Conservation (phyloP, 306 rosid species). For the Rubus parviflorus region DNA sequence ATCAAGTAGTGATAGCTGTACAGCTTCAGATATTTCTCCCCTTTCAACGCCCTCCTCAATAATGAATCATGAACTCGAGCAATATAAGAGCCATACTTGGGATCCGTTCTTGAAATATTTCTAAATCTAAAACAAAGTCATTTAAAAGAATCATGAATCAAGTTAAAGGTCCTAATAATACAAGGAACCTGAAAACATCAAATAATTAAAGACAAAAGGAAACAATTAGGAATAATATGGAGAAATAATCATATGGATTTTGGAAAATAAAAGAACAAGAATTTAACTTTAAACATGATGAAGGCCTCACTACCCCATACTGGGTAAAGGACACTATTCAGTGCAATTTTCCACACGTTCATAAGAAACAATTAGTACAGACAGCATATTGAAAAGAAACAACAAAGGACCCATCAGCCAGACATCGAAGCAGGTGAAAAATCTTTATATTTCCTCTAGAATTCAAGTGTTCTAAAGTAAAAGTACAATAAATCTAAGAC, state of each 20-base stretch:
- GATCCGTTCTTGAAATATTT: constrained; percentile 58
- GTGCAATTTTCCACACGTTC: constrained; percentile 12
- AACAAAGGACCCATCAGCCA: constrained; percentile 9
- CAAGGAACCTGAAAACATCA: constrained; percentile 12
- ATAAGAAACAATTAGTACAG: constrained; percentile 8
- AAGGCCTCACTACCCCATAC: neutral
- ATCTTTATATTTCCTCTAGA: neutral
- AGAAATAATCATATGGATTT: neutral
- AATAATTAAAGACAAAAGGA: constrained; percentile 3
- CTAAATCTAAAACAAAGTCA: constrained; percentile 27
- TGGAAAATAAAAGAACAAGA: neutral
- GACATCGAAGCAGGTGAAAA: neutral
- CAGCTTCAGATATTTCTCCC: constrained; percentile 89
- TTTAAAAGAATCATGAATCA: constrained; percentile 21
- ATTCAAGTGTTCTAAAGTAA: neutral
- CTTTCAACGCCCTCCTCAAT: constrained; percentile 72
- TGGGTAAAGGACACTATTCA: neutral
- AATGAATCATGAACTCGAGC: constrained; percentile 84
- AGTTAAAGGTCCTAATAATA: constrained; percentile 24
- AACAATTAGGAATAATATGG: neutral
- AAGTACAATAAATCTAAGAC: neutral
- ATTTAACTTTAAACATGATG: neutral
- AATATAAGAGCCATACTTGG: constrained; percentile 53
- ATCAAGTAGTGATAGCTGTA: constrained; percentile 95
- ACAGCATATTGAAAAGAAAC: neutral